These are phyloP conservation scores for Hypericum perforatum DNA, from an alignment of 345 rosid species.

Conservation along the genomic window DNA sequence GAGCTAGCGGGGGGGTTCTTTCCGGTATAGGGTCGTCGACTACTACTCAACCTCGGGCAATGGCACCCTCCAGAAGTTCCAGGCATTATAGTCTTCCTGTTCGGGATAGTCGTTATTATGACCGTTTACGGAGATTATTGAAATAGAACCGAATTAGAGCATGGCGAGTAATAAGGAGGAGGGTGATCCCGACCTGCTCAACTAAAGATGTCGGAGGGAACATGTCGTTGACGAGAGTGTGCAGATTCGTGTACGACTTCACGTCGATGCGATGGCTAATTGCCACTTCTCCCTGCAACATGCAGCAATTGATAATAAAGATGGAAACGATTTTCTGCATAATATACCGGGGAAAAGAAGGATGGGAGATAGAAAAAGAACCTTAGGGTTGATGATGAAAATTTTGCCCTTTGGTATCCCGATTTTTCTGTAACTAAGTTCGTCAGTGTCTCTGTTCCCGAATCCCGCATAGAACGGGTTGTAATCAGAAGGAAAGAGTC, in stretches of 20 bases:
- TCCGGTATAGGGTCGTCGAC: not conserved
- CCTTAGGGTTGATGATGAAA: constrained; percentile 91
- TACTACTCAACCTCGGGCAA: constrained; percentile 41
- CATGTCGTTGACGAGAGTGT: constrained; percentile 86
- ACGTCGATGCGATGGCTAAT: constrained; percentile 62
- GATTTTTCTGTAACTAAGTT: constrained; percentile 77
- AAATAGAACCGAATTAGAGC: no score
- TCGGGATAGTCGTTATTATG: no score
- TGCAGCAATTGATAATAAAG: not conserved
- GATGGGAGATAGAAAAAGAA: constrained; percentile 8
- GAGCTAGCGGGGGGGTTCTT: no score
- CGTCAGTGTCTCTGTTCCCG: constrained; percentile 88
- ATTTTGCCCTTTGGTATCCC: constrained; percentile 92
- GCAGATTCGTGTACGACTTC: constrained; percentile 76
- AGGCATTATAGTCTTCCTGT: constrained; percentile 80
- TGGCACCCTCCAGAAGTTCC: constrained; percentile 82
- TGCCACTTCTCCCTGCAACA: constrained; percentile 79
- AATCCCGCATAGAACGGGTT: constrained; percentile 94
- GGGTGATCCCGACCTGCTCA: constrained; percentile 51
- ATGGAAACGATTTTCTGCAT: not conserved
- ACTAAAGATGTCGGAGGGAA: constrained; percentile 70
- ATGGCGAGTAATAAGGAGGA: no score
- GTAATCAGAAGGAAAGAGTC: constrained; percentile 73
- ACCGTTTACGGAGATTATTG: no score
- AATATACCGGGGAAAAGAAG: not conserved